phyloP scores from a whole-genome alignment of 2,329 filamentous ascomycete genomes.

The Sarocladium strictum region DNA sequence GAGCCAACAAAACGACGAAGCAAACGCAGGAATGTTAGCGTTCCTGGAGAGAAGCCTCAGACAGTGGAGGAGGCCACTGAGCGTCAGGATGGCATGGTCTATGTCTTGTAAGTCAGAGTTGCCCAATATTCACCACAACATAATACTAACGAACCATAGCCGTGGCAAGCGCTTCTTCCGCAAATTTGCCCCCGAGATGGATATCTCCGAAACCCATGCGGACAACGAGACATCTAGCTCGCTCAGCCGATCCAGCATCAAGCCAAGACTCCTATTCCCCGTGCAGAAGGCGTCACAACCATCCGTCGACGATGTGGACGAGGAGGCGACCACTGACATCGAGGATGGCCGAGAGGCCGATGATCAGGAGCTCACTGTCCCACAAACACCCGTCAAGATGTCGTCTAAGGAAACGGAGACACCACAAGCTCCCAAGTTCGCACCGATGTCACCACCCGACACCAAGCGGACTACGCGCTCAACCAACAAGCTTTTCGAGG shows the following conservation, averaged over 20 bases:
- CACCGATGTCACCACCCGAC: conserved; percentile 56
- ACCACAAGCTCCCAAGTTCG: conserved; percentile 49
- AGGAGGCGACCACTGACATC: conserved; percentile 54
- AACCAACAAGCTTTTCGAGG: conserved; percentile 40
- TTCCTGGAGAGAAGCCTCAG: conserved; percentile 52
- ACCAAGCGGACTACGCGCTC: conserved; percentile 55
- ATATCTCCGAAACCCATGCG: conserved; percentile 27
- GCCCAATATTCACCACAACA: conserved; percentile 7
- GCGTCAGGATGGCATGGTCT: conserved; percentile 68
- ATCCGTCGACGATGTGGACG: conserved; percentile 35
- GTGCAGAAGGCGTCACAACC: conserved; percentile 36
- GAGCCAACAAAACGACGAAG: conserved; percentile 43
- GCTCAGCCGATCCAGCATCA: conserved; percentile 62
- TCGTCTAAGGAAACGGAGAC: conserved; percentile 30
- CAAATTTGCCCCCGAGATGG: conserved; percentile 16
- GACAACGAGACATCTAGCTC: conserved; percentile 47
- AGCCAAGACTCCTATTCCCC: conserved; percentile 67
- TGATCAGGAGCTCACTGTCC: conserved; percentile 18
- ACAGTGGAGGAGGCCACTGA: conserved; percentile 57
- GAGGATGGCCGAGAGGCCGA: conserved; percentile 40
- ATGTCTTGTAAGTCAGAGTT: conserved; percentile 62
- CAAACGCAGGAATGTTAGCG: conserved; percentile 48
- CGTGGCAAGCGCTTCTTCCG: conserved; percentile 76
- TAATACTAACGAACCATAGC: conserved; percentile 37
- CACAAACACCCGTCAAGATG: conserved; percentile 33